Evolutionary conservation across 768 basidiomycete species (phyloP).

Genomic region (Boletus subcaerulescens): DNA sequence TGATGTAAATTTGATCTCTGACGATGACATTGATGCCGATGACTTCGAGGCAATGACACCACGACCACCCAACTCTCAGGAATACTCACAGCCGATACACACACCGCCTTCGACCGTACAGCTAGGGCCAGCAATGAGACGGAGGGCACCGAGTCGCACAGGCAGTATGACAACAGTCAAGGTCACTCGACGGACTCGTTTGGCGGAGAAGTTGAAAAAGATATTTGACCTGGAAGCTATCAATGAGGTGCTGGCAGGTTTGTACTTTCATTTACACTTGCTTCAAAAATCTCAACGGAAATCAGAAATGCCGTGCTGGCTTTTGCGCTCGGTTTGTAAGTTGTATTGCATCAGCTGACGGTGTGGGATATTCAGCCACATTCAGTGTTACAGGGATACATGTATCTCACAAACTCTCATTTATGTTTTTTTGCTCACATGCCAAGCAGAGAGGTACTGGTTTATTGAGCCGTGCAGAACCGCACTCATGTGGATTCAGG

Average conservation of each 20-base stretch:
- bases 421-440: constrained; percentile 97
- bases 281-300: constrained; percentile 3
- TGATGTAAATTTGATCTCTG: constrained; percentile 37
- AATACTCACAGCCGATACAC: constrained; percentile 4
- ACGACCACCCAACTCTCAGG: constrained; percentile 29
- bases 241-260: constrained; percentile 82
- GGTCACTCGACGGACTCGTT: constrained; percentile 58
- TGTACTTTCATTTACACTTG: constrained; percentile 20
- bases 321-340: constrained; percentile 85
- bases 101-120: constrained; percentile 8
- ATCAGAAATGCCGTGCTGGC: constrained; percentile 91
- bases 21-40: constrained; percentile 52
- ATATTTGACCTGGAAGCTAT: constrained; percentile 82
- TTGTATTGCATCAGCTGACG: constrained; percentile 17
- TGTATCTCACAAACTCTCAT: constrained; percentile 92
- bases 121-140: constrained; percentile 20
- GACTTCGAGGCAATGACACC: constrained; percentile 59
- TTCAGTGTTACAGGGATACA: constrained; percentile 91
- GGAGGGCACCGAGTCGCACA: constrained; percentile 36
- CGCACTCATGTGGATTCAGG: constrained; percentile 44
- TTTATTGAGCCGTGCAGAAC: not conserved
- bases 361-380: constrained; percentile 1
- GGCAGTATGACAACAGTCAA: constrained; percentile 76
- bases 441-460: constrained; percentile 77
- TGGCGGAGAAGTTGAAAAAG: constrained; percentile 87